Conservation (phyloP, 768 basidiomycete genomes). For the Russula foetens region DNA sequence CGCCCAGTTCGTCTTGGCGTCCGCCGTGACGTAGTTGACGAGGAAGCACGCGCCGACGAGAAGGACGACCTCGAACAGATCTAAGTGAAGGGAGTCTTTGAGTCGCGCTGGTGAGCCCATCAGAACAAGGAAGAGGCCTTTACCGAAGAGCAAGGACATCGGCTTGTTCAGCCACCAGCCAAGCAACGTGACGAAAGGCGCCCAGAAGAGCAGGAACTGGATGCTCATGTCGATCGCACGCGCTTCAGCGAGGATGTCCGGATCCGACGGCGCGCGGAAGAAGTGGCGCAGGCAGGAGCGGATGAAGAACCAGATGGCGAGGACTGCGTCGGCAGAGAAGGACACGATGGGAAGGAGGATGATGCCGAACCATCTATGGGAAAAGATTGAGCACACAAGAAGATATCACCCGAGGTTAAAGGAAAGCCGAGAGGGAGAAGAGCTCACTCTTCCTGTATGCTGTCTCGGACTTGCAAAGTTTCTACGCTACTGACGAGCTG, state of each 20-base stretch:
- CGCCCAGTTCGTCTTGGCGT: slow-evolving; percentile 73
- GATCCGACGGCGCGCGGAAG: slow-evolving; percentile 35
- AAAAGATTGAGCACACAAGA: neutral
- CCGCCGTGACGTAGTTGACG: slow-evolving; percentile 74
- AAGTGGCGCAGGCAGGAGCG: slow-evolving; percentile 36
- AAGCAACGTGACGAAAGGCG: slow-evolving; percentile 60
- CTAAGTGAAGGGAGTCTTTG: slow-evolving; percentile 30
- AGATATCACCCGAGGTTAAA: neutral
- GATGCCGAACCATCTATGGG: slow-evolving; percentile 59
- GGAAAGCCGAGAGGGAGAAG: neutral
- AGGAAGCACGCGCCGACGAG: slow-evolving; percentile 63
- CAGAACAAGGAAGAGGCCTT: slow-evolving; percentile 4
- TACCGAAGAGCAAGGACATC: slow-evolving; percentile 61
- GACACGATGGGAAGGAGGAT: slow-evolving; percentile 65
- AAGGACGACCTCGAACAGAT: slow-evolving; percentile 59
- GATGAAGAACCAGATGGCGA: slow-evolving; percentile 51
- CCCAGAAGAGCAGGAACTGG: slow-evolving; percentile 74
- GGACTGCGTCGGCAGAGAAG: slow-evolving; percentile 60
- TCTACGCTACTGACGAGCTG: slow-evolving; percentile 63
- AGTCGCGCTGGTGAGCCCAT: no score
- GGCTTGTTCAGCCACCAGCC: slow-evolving; percentile 62
- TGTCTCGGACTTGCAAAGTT: slow-evolving; percentile 34
- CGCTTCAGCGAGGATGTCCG: slow-evolving; percentile 53
- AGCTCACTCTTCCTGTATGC: slow-evolving; percentile 46
- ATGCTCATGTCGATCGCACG: slow-evolving; percentile 71